Evolutionary conservation across 148 eudicot genomes (phyloP), one percentile per base, ranked within the genome.

Genomic region (Bassia scoparia): DNA sequence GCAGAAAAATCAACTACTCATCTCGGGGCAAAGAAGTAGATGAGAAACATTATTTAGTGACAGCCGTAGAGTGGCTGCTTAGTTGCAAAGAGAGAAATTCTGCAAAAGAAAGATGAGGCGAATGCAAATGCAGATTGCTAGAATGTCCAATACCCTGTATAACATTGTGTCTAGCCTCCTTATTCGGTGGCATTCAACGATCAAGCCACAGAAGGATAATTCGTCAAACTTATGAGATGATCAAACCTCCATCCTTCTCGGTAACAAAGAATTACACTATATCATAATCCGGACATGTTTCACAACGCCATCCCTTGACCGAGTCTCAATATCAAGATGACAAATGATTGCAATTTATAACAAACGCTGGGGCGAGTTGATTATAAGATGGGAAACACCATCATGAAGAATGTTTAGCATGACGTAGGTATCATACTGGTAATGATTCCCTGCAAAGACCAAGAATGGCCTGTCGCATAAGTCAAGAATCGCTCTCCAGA

Each of bases 221-320:
- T 88, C 3, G 94, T 92, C 84, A 96, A n/a, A 82, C 86, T 87
- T 86, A 78, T 96, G 99, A 84, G 99, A 87, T 96, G 99, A 75
- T 84, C 88, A 68, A 76, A 46, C 95, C 92, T 49, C 94, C 89
- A 62, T 91, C 91, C 82, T 90, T 92, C 56, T 88, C n/a, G 84
- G 77, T 86, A 92, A 77, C 99, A 96, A n/a, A 66, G 78, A 77
- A 81, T 96, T 88, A 75, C 99, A 96, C n/a, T 18, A 96, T 89
- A 76, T 96, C 99, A 85, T 82, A 96, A 68, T 96, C 97, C 35
- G 99, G 95, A 84, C 99, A 96, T 67, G 84, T 88, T 81, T 92
- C 99, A 77, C 99, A 96, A 16, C 91, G 94, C 99, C 99, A 96
- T 54, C 99, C n/a, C 97, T 89, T 96, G 97, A 64, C 99, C 99